Base-by-base conservation (phyloP, 1,284 basidiomycete species). In the Phlebopus sp. region DNA sequence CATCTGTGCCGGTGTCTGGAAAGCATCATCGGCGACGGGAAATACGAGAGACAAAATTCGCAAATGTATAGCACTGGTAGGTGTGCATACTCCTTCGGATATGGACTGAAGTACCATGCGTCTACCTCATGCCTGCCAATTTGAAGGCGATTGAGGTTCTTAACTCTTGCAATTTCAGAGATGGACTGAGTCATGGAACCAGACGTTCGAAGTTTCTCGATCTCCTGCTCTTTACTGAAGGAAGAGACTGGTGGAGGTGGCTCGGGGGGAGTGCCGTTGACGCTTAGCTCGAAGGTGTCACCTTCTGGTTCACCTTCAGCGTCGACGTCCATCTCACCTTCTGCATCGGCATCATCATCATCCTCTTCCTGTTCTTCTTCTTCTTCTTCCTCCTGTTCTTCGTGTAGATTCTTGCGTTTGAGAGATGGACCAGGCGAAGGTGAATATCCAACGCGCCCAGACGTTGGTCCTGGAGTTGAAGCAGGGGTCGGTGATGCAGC, bases 101-200 rank as follows among this genome's bases (percentile, higher is more conserved):
- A 99, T 5, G 97, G 96, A 60, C 91, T 94, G 76, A 99, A 99
- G 73, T 99, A 99, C 97, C 97, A 99, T 8, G 95, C 88, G 62
- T 99, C 95, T 59, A 99, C 90, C 71, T 97, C 92, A 72, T 96
- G 86, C 67, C 84, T 86, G 53, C 97, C 97, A 59, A 99, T 99
- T 67, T 96, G 93, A 39, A 99, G 80, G 55, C 90, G 86, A 71
- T 99, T 97, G 57, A 99, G 77, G 68, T 99, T 99, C 78, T 99
- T 99, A 60, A 99, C 97, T 35, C 97, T 84, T 13, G 96, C 90
- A 53, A 99, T 88, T 71, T 99, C 97, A 48, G 92, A 95, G 54
- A 97, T 90, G 38, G 92, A 93, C 71, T 99, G 97, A 0, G 96
- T 99, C 96, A 99, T 99, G 27, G 93, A 97, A 11, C 97, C 97